Evolutionary conservation across 192 early-diverging fungal species (phyloP).

Genomic region (Backusella psychrophila): DNA sequence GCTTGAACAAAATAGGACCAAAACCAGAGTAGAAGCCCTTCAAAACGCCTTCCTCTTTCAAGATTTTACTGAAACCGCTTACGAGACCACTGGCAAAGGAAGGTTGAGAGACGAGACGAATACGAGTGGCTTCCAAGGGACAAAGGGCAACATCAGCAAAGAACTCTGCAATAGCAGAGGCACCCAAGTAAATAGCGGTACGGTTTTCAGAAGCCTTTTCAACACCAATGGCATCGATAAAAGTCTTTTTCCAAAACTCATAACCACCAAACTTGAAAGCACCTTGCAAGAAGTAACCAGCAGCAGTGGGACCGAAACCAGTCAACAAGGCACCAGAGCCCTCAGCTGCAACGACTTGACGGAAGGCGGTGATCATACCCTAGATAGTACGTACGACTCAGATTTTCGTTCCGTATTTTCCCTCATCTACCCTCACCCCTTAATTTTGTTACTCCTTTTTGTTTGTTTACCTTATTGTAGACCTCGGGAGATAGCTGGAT

Average conservation of each 20-base stretch:
- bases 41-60: conserved; percentile 62
- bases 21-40: conserved; percentile 77
- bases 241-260: conserved; percentile 65
- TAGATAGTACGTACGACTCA: conserved; percentile 1
- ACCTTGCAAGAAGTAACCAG: conserved; percentile 68
- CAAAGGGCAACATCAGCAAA: conserved; percentile 74
- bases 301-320: conserved; percentile 62
- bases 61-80: conserved; percentile 56
- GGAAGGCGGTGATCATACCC: conserved; percentile 52
- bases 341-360: conserved; percentile 47
- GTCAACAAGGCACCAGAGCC: conserved; percentile 61
- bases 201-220: conserved; percentile 59
- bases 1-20: conserved; percentile 73
- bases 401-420: background rate
- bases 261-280: conserved; percentile 68
- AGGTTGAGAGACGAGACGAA: conserved; percentile 69
- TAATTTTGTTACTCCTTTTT: conserved; percentile 4
- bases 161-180: conserved; percentile 71
- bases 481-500: conserved; percentile 65
- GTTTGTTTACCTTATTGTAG: conserved; percentile 52
- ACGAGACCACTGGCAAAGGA: conserved; percentile 61
- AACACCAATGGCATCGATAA: conserved; percentile 48
- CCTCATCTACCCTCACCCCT: background rate
- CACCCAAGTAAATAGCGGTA: conserved; percentile 60
- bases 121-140: conserved; percentile 74